A percentile compares a stretch with the other conserved stretches of the same genome.
These are phyloP conservation scores for Batkoa obscura DNA, from an alignment of 371 early-diverging fungal species.

Conservation along the genomic window DNA sequence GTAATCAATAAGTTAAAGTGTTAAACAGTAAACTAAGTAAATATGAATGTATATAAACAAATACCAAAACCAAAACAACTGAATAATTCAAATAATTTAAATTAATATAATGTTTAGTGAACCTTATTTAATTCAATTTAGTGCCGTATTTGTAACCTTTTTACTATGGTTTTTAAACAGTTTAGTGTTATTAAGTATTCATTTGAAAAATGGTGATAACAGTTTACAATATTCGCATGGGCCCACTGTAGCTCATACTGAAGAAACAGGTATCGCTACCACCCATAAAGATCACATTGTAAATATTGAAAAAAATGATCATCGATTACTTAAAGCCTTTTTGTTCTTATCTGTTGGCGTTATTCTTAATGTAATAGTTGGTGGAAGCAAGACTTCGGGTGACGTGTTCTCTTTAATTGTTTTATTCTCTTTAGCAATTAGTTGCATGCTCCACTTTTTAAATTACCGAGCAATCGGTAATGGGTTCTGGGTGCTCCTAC, in stretches of 20 bases:
- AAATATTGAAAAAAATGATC: background rate
- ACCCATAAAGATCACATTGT: background rate
- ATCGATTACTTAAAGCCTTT: background rate
- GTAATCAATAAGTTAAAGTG: too few relatives aligned
- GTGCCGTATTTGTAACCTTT: background rate
- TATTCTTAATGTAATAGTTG: background rate
- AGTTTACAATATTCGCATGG: too few relatives aligned
- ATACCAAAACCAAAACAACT: too few relatives aligned
- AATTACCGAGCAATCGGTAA: background rate
- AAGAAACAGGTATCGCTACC: background rate
- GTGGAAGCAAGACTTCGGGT: background rate
- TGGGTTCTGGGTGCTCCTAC: background rate
- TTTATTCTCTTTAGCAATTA: background rate
- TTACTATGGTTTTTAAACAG: background rate
- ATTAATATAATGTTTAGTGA: background rate
- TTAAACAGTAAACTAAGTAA: too few relatives aligned
- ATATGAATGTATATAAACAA: too few relatives aligned
- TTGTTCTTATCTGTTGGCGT: slow-evolving; percentile 3
- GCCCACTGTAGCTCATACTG: background rate
- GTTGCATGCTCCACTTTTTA: background rate
- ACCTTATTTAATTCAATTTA: slow-evolving; percentile 4
- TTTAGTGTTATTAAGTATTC: background rate
- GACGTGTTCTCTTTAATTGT: background rate
- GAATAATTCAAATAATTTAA: too few relatives aligned
- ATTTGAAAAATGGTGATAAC: too few relatives aligned